phyloP scores from a whole-genome alignment of 2,329 filamentous ascomycete genomes.

The Fusarium coffeatum region DNA sequence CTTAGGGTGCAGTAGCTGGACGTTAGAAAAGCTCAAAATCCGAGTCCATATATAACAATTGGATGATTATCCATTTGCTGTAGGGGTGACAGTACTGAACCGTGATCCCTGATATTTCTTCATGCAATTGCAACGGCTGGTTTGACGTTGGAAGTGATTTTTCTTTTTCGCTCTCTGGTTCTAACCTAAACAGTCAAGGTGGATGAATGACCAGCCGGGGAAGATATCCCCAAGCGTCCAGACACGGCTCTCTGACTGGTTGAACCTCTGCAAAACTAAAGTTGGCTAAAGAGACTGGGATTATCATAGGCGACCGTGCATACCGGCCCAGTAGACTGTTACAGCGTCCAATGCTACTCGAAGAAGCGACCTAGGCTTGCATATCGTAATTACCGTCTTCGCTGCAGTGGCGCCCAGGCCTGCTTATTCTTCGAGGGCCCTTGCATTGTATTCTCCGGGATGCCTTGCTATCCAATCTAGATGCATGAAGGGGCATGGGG shows the following conservation, averaged over 20 bases:
- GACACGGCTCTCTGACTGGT: slow-evolving; percentile 25
- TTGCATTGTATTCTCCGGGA: background rate
- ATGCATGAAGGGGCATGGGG: slow-evolving; percentile 6
- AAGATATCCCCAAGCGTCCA: slow-evolving; percentile 31
- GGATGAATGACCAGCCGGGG: slow-evolving; percentile 18
- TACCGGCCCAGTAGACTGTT: slow-evolving; percentile 16
- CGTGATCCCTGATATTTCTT: slow-evolving; percentile 28
- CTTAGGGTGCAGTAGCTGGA: slow-evolving; percentile 25
- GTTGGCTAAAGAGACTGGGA: slow-evolving; percentile 7
- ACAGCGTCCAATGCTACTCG: slow-evolving; percentile 34
- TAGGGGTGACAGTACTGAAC: slow-evolving; percentile 16
- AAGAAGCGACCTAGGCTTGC: slow-evolving; percentile 39
- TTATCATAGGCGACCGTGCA: slow-evolving; percentile 13
- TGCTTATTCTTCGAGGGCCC: background rate
- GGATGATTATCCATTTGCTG: slow-evolving; percentile 20
- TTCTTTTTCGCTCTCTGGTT: slow-evolving; percentile 5
- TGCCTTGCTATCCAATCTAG: slow-evolving; percentile 21
- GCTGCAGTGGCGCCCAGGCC: slow-evolving; percentile 4
- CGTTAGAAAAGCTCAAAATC: slow-evolving; percentile 3
- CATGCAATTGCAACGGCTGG: slow-evolving; percentile 10
- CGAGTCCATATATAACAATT: slow-evolving; percentile 40
- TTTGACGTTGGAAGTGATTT: slow-evolving; percentile 9
- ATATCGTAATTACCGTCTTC: slow-evolving; percentile 46
- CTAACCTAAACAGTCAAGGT: slow-evolving; percentile 9
- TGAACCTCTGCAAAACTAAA: background rate